A percentile compares a stretch with the other conserved stretches of the same genome.
Evolutionary conservation across 371 early-diverging fungal genomes (phyloP).

Genomic region (Apophysomyces ossiformis): DNA sequence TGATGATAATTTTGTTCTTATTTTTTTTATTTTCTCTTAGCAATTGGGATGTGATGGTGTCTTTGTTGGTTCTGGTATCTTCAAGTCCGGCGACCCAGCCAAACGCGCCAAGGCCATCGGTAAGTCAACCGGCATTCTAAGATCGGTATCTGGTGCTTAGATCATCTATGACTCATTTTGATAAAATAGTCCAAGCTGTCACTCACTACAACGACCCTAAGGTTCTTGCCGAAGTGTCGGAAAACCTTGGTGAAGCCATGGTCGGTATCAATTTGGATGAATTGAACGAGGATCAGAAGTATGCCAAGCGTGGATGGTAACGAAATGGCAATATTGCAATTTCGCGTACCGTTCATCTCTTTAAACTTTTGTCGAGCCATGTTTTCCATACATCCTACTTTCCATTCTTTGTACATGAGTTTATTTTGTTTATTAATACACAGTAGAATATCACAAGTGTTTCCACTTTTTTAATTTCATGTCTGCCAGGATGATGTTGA

Average conservation of each 20-base stretch:
- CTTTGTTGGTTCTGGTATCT: slow-evolving; percentile 88
- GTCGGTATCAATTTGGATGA: slow-evolving; percentile 91
- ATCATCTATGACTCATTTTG: background rate
- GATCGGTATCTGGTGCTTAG: background rate
- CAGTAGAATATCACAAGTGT: slow-evolving; percentile 1
- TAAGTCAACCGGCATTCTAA: slow-evolving; percentile 13
- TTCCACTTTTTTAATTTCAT: background rate
- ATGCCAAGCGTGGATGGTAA: slow-evolving; percentile 80
- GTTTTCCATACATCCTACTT: background rate
- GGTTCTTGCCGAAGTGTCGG: slow-evolving; percentile 89
- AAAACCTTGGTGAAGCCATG: slow-evolving; percentile 96
- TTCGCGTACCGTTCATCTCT: background rate
- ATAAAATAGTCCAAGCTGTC: slow-evolving; percentile 82
- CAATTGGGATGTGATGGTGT: slow-evolving; percentile 98
- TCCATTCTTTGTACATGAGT: slow-evolving; percentile 8
- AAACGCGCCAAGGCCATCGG: slow-evolving; percentile 94
- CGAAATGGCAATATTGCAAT: slow-evolving; percentile 12
- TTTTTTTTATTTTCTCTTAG: slow-evolving; percentile 25
- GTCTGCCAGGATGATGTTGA: background rate
- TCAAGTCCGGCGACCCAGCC: slow-evolving; percentile 94
- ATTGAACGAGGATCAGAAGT: slow-evolving; percentile 70
- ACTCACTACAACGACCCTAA: slow-evolving; percentile 92
- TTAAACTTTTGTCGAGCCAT: slow-evolving; percentile 5
- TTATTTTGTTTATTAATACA: background rate
- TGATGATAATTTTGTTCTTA: background rate